Evolutionary conservation across 805 yeast genomes (phyloP).

Genomic region (Candida broadrunensis): DNA sequence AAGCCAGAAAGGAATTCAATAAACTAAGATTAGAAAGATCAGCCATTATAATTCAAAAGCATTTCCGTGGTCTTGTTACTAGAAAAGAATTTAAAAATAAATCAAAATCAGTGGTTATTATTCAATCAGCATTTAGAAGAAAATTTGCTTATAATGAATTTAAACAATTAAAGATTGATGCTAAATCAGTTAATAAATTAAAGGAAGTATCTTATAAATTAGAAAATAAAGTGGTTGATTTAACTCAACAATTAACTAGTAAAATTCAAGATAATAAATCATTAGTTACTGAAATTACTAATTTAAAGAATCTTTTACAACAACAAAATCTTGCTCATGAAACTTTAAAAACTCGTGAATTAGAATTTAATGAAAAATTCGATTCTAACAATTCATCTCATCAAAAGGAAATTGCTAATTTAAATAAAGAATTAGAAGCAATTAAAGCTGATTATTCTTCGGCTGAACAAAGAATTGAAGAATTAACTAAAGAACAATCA

Average conservation of each 20-base stretch:
- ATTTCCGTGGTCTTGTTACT: slow-evolving; percentile 66
- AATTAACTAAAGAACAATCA: slow-evolving; percentile 58
- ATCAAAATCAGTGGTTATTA: slow-evolving; percentile 56
- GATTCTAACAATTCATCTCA: slow-evolving; percentile 47
- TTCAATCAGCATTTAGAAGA: slow-evolving; percentile 79
- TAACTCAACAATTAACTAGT: slow-evolving; percentile 78
- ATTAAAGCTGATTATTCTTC: slow-evolving; percentile 56
- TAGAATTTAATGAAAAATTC: slow-evolving; percentile 47
- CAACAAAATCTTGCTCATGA: slow-evolving; percentile 55
- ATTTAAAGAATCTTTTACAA: slow-evolving; percentile 43
- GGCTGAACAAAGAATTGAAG: slow-evolving; percentile 58
- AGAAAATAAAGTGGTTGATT: slow-evolving; percentile 96
- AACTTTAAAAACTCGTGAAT: slow-evolving; percentile 51
- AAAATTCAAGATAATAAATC: slow-evolving; percentile 81
- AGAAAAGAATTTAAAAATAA: slow-evolving; percentile 48
- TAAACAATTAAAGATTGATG: slow-evolving; percentile 70
- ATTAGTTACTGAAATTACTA: slow-evolving; percentile 58
- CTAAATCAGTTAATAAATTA: slow-evolving; percentile 85
- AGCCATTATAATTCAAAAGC: slow-evolving; percentile 70
- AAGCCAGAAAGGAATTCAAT: slow-evolving; percentile 50
- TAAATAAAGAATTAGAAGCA: slow-evolving; percentile 54
- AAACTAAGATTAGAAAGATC: slow-evolving; percentile 56
- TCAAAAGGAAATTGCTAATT: slow-evolving; percentile 41
- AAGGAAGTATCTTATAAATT: slow-evolving; percentile 89
- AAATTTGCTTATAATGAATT: slow-evolving; percentile 68